Evolutionary conservation across 257 asterid species (phyloP).

Genomic region (Solanum tarijense): DNA sequence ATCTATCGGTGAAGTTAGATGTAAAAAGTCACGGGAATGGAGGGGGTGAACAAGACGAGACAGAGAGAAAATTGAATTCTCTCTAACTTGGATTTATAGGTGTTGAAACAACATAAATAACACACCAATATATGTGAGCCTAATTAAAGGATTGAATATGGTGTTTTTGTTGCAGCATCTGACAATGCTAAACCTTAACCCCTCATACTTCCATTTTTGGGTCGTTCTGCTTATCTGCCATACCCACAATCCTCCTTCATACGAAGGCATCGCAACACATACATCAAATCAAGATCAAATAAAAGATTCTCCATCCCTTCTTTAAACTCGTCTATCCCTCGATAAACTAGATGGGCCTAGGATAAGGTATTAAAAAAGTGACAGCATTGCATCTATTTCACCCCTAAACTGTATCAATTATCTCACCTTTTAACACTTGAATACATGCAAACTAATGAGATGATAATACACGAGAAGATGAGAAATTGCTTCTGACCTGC

Average conservation of each 20-base stretch:
- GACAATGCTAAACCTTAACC: background rate
- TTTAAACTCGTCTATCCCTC: too few species aligned
- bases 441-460: background rate
- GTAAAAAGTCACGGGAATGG: background rate
- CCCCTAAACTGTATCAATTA: background rate
- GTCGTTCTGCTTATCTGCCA: background rate
- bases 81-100: background rate
- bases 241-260: background rate
- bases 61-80: background rate
- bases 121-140: background rate
- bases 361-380: background rate
- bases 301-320: too few species aligned
- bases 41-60: background rate
- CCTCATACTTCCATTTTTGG: background rate
- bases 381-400: background rate
- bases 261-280: background rate
- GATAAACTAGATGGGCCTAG: too few species aligned
- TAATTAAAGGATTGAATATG: background rate
- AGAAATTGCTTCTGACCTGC: conserved; percentile 45
- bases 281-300: background rate
- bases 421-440: background rate
- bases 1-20: background rate
- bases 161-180: background rate
- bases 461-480: background rate
- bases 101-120: background rate